Conservation (phyloP, 2,329 filamentous ascomycete species). For the Chaetomium sp. region DNA sequence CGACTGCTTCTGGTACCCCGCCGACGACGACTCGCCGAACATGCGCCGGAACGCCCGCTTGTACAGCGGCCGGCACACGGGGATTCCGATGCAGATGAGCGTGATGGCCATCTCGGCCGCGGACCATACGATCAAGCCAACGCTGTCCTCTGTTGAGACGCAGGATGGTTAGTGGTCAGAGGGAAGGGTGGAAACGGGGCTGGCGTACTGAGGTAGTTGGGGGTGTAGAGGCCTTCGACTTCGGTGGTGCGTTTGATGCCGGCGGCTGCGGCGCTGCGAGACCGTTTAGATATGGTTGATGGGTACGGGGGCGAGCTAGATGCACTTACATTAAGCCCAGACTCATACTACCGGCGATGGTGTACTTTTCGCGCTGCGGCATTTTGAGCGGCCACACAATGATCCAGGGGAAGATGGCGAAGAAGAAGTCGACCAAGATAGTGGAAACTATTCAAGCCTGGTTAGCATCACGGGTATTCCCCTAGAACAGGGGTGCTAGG, state of each 20-base stretch:
- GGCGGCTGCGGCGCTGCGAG: constrained; percentile 21
- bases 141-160: constrained; percentile 21
- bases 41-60: constrained; percentile 23
- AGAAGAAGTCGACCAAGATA: constrained; percentile 29
- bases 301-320: too few relatives aligned
- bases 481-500: not conserved
- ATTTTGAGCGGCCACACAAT: constrained; percentile 29
- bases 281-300: not conserved
- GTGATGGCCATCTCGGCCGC: constrained; percentile 29
- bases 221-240: constrained; percentile 26
- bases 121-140: constrained; percentile 27
- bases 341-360: constrained; percentile 32
- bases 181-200: too few relatives aligned
- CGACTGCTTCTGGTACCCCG: constrained; percentile 21
- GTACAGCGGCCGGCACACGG: constrained; percentile 24
- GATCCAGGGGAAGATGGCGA: constrained; percentile 26
- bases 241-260: constrained; percentile 25
- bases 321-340: constrained; percentile 28
- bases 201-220: constrained; percentile 26
- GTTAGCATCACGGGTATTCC: too few relatives aligned
- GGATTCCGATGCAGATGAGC: constrained; percentile 29
- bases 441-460: constrained; percentile 17
- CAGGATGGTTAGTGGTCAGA: not conserved
- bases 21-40: constrained; percentile 11
- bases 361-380: constrained; percentile 27